These are phyloP conservation scores for Solanum gandarillasii DNA, from an alignment of 257 asterid species.

Conservation along the genomic window DNA sequence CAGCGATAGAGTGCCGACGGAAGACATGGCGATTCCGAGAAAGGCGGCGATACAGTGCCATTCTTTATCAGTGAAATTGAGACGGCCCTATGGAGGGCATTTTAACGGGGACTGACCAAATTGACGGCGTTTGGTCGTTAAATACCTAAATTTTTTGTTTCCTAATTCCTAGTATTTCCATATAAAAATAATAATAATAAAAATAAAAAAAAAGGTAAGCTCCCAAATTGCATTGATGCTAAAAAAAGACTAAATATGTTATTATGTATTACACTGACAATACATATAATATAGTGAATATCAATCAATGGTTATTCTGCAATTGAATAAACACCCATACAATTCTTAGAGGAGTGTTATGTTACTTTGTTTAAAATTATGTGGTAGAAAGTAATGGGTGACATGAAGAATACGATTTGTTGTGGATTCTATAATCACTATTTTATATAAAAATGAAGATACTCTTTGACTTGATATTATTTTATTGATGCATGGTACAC, in stretches of 20 bases:
- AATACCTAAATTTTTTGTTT: neutral
- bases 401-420: neutral
- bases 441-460: neutral
- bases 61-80: neutral
- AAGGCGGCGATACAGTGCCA: neutral
- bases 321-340: neutral
- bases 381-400: neutral
- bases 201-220: neutral
- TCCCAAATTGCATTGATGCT: neutral
- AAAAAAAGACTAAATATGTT: neutral
- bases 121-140: neutral
- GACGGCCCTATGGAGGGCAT: neutral
- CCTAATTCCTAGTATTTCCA: neutral
- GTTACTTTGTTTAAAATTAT: neutral
- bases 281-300: neutral
- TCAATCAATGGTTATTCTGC: neutral
- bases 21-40: neutral
- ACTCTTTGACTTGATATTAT: neutral
- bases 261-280: neutral
- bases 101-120: neutral
- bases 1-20: neutral
- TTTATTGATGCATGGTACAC: too few species aligned
- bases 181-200: too few species aligned
- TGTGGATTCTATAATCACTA: neutral
- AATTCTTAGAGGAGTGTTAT: neutral